Base-by-base conservation (phyloP, 345 rosid genomes). In the Eucalyptus shirleyi region DNA sequence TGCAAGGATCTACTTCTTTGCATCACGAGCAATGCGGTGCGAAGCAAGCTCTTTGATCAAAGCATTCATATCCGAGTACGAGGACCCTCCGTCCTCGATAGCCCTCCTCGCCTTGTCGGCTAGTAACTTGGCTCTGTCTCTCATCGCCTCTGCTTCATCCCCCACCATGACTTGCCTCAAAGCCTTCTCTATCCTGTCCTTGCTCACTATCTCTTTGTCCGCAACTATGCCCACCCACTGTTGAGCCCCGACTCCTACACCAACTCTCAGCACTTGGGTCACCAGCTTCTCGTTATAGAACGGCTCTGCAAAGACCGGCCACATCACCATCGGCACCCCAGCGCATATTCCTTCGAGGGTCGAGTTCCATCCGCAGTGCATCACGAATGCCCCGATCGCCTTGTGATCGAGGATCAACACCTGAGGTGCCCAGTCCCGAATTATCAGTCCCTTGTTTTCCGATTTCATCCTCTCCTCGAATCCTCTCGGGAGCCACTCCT, bases 341-440 rank as follows among this genome's bases (percentile, higher is more conserved):
- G 93, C 94, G 5, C 92, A 82, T 4, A 95, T 87, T 3, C 92
- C 95, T 86, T 95, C 95, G 5, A 96, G 87, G 47, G 92, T 90
- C 4, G 94, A 95, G 92, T 96, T 96, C 97, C 95, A 94, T 4
- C 96, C 93, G 3, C 96, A 96, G 7, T 94, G 96, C 1, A 94
- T 94, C 90, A 96, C 90, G 55, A 96, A 95, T 32, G 92, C 96
- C 30, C 95, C 96, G 2, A 92, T 87, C 1, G 94, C 93, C 87
- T 89, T 90, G 87, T 96, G 95, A 13, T 93, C 95, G 37, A 96
- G 96, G 86, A 96, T 94, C 81, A 95, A 21, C 32, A 95, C 91
- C 85, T 94, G 96, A 0, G 96, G 96, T 1, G 95, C 95, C 96
- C 98, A 96, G 7, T 95, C 97, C 16, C 90, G 89, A 69, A 95